These are phyloP conservation scores for Pistacia integerrima DNA, from an alignment of 345 rosid genomes.

Conservation along the genomic window DNA sequence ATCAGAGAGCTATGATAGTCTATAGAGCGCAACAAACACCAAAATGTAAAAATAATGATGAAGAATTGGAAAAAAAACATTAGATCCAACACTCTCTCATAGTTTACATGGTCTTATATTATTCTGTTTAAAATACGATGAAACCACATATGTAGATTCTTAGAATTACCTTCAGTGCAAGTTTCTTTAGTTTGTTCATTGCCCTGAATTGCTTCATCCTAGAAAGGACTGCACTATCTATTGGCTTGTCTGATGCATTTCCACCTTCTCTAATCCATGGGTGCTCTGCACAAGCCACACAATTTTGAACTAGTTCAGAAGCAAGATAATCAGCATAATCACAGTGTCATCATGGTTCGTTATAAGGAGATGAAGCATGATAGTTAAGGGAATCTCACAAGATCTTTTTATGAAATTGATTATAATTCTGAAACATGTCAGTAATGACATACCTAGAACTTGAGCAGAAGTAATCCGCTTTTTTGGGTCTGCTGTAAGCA, in stretches of 20 bases:
- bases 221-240: conserved; percentile 85
- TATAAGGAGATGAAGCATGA: background rate
- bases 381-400: background rate
- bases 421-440: background rate
- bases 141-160: background rate
- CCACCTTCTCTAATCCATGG: conserved; percentile 79
- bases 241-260: conserved; percentile 83
- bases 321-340: background rate
- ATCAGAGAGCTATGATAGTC: background rate
- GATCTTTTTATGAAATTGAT: background rate
- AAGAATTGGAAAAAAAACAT: background rate
- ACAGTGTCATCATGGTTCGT: background rate
- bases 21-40: background rate
- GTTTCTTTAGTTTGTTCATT: conserved; percentile 94
- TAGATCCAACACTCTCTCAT: background rate
- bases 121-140: background rate
- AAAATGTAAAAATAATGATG: background rate
- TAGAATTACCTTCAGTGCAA: conserved; percentile 73
- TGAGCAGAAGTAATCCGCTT: conserved; percentile 68
- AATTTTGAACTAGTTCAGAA: background rate
- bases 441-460: conserved; percentile 58
- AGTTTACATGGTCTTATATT: background rate
- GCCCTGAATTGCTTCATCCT: conserved; percentile 96
- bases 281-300: conserved; percentile 45
- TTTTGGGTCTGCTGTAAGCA: conserved; percentile 75